Percentiles rank a stretch among this genome's conserved stretches.
Conservation (phyloP, 2,329 filamentous ascomycete species). For the Cladosporium sp. region DNA sequence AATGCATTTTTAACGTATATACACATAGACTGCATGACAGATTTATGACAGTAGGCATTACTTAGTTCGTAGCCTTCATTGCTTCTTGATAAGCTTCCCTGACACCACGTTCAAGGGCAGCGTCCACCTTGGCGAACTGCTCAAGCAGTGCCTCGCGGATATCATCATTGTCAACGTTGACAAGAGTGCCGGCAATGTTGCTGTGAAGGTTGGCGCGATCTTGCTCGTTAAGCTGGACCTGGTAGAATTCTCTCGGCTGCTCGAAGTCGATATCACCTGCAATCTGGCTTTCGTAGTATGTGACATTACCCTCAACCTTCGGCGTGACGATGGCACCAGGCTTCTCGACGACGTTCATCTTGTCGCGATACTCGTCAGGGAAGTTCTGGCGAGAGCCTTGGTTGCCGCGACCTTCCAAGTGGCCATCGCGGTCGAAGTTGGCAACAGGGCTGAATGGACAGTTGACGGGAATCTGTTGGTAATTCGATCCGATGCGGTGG, state of each 20-base stretch:
- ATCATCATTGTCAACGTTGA: conserved; percentile 24
- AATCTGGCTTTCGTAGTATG: conserved; percentile 23
- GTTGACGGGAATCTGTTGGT: conserved; percentile 44
- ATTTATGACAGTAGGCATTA: background rate
- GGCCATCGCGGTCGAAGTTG: conserved; percentile 31
- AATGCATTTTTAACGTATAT: no score
- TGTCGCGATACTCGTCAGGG: conserved; percentile 22
- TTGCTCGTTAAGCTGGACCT: conserved; percentile 20
- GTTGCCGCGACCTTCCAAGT: conserved; percentile 18
- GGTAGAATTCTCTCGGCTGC: conserved; percentile 27
- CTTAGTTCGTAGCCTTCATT: background rate
- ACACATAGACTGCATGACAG: no score
- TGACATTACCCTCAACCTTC: conserved; percentile 18
- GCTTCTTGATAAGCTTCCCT: conserved; percentile 12
- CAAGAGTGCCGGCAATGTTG: conserved; percentile 28
- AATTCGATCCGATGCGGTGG: conserved; percentile 46
- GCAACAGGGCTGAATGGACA: conserved; percentile 16
- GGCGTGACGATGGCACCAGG: conserved; percentile 21
- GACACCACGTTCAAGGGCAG: conserved; percentile 9
- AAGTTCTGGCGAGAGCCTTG: conserved; percentile 21
- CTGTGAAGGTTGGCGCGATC: conserved; percentile 25
- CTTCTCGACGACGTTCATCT: conserved; percentile 23
- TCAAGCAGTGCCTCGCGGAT: conserved; percentile 21
- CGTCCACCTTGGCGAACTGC: conserved; percentile 21
- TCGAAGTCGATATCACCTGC: conserved; percentile 27